A percentile compares a stretch with the other conserved stretches of the same genome.
Evolutionary conservation across 1,284 basidiomycete genomes (phyloP).

Genomic region (Ceratobasidium sp.): DNA sequence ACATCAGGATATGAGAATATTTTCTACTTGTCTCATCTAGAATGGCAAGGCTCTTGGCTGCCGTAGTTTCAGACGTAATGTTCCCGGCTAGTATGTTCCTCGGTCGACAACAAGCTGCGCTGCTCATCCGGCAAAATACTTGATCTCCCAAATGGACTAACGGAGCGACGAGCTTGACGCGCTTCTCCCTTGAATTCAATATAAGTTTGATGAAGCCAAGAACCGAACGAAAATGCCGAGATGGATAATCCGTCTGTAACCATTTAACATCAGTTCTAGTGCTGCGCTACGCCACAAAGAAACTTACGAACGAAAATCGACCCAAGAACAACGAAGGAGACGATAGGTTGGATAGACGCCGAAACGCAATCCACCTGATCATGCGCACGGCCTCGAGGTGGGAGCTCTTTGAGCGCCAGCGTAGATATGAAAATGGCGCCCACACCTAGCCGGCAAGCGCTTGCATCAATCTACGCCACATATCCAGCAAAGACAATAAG

Average conservation of each 20-base stretch:
- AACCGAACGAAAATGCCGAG: too few species aligned
- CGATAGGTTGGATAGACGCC: conserved; percentile 79
- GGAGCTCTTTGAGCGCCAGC: conserved; percentile 76
- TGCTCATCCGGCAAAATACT: conserved; percentile 31
- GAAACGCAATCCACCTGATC: conserved; percentile 78
- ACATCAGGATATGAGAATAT: neutral
- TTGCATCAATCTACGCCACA: neutral
- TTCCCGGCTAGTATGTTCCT: neutral
- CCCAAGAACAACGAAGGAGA: conserved; percentile 84
- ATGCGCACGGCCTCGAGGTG: conserved; percentile 67
- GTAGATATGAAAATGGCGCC: conserved; percentile 89
- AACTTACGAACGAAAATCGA: conserved; percentile 83
- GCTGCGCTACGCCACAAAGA: too few species aligned
- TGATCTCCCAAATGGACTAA: too few species aligned
- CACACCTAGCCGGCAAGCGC: conserved; percentile 57
- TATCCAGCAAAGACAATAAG: neutral
- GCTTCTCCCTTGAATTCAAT: too few species aligned
- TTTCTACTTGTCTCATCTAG: neutral
- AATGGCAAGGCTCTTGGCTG: neutral
- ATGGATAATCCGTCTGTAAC: too few species aligned
- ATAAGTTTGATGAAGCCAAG: too few species aligned
- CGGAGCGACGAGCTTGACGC: too few species aligned
- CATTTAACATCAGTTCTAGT: too few species aligned
- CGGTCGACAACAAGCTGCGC: conserved; percentile 14
- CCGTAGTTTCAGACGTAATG: neutral